Conservation (phyloP, 306 rosid species). For the Fagus sylvatica region DNA sequence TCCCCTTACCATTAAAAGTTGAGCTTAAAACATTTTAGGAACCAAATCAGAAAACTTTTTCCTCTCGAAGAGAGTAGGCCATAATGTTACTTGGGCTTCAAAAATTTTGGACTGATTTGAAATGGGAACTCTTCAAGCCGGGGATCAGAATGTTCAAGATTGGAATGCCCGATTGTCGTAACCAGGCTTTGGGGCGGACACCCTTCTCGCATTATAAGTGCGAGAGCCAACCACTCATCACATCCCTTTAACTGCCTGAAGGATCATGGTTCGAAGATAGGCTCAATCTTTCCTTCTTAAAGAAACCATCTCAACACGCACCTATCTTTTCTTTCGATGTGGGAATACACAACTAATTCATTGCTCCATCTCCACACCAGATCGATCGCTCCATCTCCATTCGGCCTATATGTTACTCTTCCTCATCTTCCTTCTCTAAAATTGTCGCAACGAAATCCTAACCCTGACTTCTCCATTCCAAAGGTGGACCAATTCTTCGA, state of each 20-base stretch:
- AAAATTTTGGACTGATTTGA: neutral
- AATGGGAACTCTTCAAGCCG: neutral
- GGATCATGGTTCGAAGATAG: fast-evolving
- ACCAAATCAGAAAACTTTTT: no score
- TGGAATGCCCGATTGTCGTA: slow-evolving; percentile 76
- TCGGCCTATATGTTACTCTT: no score
- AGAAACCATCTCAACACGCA: neutral
- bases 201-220: slow-evolving; percentile 43
- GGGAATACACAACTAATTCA: slow-evolving; percentile 22
- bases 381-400: no score
- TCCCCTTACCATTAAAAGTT: no score
- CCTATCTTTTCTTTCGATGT: slow-evolving; percentile 1
- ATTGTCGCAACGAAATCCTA: no score
- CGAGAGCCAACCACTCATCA: slow-evolving; percentile 70
- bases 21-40: no score
- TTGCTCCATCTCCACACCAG: no score
- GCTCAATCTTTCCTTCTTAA: fast-evolving
- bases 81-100: fast-evolving
- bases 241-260: slow-evolving; percentile 82
- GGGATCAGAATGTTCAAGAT: slow-evolving; percentile 65
- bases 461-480: no score
- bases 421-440: no score
- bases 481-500: slow-evolving; percentile 31
- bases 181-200: slow-evolving; percentile 75
- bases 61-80: no score